Conservation (phyloP, 345 rosid genomes). For the Hibiscus tridactylites region DNA sequence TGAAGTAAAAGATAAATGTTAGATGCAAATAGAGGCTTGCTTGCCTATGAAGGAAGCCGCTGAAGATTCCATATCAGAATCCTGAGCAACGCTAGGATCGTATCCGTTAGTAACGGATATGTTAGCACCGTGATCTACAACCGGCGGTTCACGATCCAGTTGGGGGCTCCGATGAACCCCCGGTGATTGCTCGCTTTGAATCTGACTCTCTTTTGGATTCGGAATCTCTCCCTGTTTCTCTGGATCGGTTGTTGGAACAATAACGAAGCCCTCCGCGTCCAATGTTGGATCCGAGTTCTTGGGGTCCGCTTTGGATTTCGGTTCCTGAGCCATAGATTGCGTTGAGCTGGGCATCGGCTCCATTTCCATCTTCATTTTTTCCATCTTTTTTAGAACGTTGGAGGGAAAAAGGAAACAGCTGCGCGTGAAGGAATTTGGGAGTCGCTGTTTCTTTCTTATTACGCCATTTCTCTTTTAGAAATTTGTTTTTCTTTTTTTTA, state of each 20-base stretch:
- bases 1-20: not conserved
- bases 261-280: conserved; percentile 23
- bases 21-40: conserved; percentile 15
- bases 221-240: conserved; percentile 11
- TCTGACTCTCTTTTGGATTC: conserved; percentile 20
- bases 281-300: conserved; percentile 17
- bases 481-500: too few relatives aligned
- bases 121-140: conserved; percentile 14
- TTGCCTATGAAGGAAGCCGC: conserved; percentile 47
- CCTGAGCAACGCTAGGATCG: conserved; percentile 43
- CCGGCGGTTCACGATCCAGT: conserved; percentile 46
- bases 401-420: not conserved
- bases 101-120: conserved; percentile 26
- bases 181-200: conserved; percentile 22
- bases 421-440: conserved; percentile 1
- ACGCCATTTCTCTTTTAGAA: too few relatives aligned
- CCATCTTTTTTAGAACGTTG: not conserved
- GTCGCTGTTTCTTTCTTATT: not conserved
- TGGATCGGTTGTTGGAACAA: conserved; percentile 25
- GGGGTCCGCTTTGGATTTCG: conserved; percentile 20
- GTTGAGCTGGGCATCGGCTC: not conserved
- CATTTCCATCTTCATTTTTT: not conserved
- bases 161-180: conserved; percentile 67
- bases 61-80: conserved; percentile 27
- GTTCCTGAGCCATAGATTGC: conserved; percentile 13